Base-by-base conservation (phyloP, 495 filamentous ascomycete genomes). In the Oidiodendron maius region DNA sequence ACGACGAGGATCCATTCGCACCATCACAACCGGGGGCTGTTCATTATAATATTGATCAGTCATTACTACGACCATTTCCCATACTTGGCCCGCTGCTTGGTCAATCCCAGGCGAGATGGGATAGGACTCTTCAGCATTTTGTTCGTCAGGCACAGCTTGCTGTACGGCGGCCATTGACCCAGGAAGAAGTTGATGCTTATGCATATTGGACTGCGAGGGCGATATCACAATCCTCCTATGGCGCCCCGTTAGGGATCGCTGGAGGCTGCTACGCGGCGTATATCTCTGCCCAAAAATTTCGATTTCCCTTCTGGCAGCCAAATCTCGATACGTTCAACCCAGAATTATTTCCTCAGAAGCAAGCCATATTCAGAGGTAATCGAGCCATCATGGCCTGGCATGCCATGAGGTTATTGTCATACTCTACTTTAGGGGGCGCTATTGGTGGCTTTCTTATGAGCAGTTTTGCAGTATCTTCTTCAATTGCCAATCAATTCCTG, bases 271-370 rank as follows among this genome's bases (percentile, higher is more conserved):
- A 48, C 44, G 46, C 46, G 15, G 26, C 48, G 15, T 55, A 53
- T 16, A 20, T 21, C 4, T 46, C 59, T 18, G 9, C 10, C 6
- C 8, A 12, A 5, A 51, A 37, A 32, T 57, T 52, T 35, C 50
- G 55, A 17, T 57, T 55, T 55, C 56, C 59, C 13, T 59, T 62
- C 25, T 52, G 16, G 16, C 36, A 57, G 23, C 56, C 57, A 20
- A 46, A 59, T 15, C 22, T 54, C 5, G 44, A 46, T 13, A 61
- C 11, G 22, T 50, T 59, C 42, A 37, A 47, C 4, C 35, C 40
- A 21, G 16, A 49, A 17, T n/a, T 18, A 25, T 59, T 56, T 38
- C 44, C 50, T 54, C 3, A 37, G 12, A 30, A 13, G 3, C 1
- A 23, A 6, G 30, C 26, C 11, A 5, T 24, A 0, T 4, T 58